These are phyloP conservation scores for Collybia sordida DNA, from an alignment of 768 basidiomycete species.

Conservation along the genomic window DNA sequence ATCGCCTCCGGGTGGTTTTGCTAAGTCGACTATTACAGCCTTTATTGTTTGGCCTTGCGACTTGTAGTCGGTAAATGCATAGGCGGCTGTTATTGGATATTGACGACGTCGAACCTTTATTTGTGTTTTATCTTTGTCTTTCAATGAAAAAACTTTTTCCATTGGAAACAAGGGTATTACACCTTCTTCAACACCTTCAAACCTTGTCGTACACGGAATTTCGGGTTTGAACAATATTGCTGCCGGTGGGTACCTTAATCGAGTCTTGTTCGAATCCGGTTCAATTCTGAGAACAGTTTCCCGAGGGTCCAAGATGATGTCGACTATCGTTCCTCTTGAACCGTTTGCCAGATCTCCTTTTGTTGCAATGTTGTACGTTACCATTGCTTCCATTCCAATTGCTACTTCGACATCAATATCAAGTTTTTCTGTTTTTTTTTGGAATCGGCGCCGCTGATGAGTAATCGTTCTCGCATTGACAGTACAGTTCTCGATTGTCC, in stretches of 20 bases:
- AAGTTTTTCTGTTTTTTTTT: slow-evolving; percentile 17
- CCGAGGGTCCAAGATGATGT: slow-evolving; percentile 29
- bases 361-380: slow-evolving; percentile 32
- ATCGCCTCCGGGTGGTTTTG: slow-evolving; percentile 19
- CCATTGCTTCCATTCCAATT: slow-evolving; percentile 37
- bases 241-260: slow-evolving; percentile 28
- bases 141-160: background rate
- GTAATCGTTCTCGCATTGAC: slow-evolving; percentile 3
- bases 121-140: background rate
- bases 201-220: slow-evolving; percentile 5
- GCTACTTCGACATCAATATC: slow-evolving; percentile 23
- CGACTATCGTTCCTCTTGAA: slow-evolving; percentile 27
- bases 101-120: slow-evolving; percentile 23
- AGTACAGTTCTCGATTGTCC: slow-evolving; percentile 1
- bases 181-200: slow-evolving; percentile 24
- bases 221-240: slow-evolving; percentile 30
- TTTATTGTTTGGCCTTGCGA: slow-evolving; percentile 38
- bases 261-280: slow-evolving; percentile 1
- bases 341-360: slow-evolving; percentile 41
- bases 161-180: slow-evolving; percentile 23
- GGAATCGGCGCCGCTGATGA: too few species aligned
- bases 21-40: slow-evolving; percentile 35
- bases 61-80: slow-evolving; percentile 41
- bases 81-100: slow-evolving; percentile 30
- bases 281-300: slow-evolving; percentile 21